Evolutionary conservation across 202 grass and related monocot species (phyloP).

Genomic region (Setaria viridis): DNA sequence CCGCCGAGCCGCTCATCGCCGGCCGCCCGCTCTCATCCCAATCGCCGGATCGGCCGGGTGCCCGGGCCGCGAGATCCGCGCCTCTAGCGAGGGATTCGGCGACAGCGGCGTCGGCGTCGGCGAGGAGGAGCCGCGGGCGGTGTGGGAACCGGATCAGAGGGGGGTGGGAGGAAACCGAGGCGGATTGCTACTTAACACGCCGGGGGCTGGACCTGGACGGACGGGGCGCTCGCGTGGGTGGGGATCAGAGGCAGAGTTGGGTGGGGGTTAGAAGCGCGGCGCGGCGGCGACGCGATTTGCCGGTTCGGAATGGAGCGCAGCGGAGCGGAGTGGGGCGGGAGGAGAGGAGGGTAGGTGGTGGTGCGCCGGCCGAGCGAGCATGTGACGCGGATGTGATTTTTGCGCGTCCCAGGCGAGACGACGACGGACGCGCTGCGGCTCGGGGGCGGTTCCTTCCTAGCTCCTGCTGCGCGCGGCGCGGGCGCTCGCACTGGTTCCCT

Average conservation of each 20-base stretch:
- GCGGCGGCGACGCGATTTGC: conserved; percentile 34
- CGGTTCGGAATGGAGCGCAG: conserved; percentile 23
- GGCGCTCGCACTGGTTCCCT: not conserved
- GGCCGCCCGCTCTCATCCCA: conserved; percentile 49
- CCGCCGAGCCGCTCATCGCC: conserved; percentile 60
- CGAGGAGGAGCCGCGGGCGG: not conserved
- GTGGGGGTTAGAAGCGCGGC: conserved; percentile 52
- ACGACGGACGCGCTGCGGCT: not conserved
- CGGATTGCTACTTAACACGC: not conserved
- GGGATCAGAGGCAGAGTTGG: conserved; percentile 22
- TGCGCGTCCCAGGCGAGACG: conserved; percentile 29
- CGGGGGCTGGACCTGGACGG: not conserved
- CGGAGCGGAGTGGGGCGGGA: not conserved
- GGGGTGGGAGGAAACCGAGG: not conserved
- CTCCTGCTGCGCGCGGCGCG: not conserved
- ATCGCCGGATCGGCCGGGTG: conserved; percentile 27
- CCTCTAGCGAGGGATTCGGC: not conserved
- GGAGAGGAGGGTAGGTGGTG: conserved; percentile 25
- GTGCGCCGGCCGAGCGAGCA: conserved; percentile 30
- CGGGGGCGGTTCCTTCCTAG: not conserved
- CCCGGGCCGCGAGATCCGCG: conserved; percentile 36
- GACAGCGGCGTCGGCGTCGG: not conserved
- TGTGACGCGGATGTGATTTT: conserved; percentile 17
- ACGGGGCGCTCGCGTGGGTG: not conserved
- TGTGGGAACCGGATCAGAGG: conserved; percentile 12